These are phyloP conservation scores for Trematosphaeria pertusa DNA, from an alignment of 2,329 filamentous ascomycete genomes.

Conservation along the genomic window DNA sequence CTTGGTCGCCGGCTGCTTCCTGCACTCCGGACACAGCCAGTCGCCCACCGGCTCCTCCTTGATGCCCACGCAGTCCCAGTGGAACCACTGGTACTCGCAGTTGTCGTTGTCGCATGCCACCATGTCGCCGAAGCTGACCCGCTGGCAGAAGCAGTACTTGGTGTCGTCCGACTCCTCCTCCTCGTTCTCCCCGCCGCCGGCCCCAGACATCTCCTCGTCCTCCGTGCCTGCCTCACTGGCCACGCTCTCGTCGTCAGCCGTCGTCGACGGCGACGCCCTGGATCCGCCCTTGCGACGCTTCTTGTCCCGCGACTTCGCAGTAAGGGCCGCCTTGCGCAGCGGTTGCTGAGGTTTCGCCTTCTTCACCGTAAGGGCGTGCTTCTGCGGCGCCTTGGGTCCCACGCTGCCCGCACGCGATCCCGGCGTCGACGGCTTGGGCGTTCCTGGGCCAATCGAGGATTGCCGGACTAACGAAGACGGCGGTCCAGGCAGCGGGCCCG, in stretches of 20 bases:
- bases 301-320: slow-evolving; percentile 46
- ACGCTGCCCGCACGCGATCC: slow-evolving; percentile 65
- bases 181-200: slow-evolving; percentile 46
- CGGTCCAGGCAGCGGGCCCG: slow-evolving; percentile 60
- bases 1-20: slow-evolving; percentile 48
- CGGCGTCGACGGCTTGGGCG: slow-evolving; percentile 64
- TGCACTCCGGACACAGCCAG: slow-evolving; percentile 57
- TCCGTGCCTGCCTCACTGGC: slow-evolving; percentile 53
- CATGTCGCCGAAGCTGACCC: slow-evolving; percentile 86
- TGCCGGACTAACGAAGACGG: slow-evolving; percentile 65
- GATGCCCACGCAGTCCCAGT: slow-evolving; percentile 69
- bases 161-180: slow-evolving; percentile 79
- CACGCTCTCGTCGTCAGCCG: slow-evolving; percentile 61
- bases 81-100: slow-evolving; percentile 86
- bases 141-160: slow-evolving; percentile 82
- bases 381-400: slow-evolving; percentile 58
- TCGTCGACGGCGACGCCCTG: slow-evolving; percentile 51
- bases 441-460: slow-evolving; percentile 68
- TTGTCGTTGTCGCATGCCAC: slow-evolving; percentile 85
- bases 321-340: slow-evolving; percentile 45
- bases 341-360: slow-evolving; percentile 63
- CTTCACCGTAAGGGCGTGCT: slow-evolving; percentile 58
- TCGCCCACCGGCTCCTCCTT: slow-evolving; percentile 58
- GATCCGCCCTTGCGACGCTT: slow-evolving; percentile 47
- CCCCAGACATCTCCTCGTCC: slow-evolving; percentile 60